These are phyloP conservation scores for Lithospermum erythrorhizon DNA, from an alignment of 257 asterid genomes.

Conservation along the genomic window DNA sequence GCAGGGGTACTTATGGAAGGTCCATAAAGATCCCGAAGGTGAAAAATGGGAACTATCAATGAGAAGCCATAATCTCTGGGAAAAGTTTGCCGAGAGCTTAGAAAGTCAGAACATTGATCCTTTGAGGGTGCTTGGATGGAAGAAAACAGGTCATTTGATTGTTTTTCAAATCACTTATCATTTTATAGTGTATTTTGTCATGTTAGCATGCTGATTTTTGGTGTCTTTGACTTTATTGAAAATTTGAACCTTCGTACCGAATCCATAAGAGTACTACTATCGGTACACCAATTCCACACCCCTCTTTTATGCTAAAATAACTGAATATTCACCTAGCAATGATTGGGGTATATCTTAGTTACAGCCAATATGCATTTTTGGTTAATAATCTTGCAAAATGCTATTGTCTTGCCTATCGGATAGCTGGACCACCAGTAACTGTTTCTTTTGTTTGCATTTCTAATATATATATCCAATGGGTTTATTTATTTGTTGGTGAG, in stretches of 20 bases:
- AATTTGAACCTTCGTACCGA: too few relatives aligned
- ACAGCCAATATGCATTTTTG: background rate
- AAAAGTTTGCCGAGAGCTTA: constrained; percentile 46
- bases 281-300: background rate
- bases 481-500: background rate
- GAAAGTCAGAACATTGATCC: constrained; percentile 66
- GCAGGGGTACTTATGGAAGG: constrained; percentile 96
- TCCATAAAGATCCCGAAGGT: constrained; percentile 57
- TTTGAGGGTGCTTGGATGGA: constrained; percentile 70
- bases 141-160: constrained; percentile 55
- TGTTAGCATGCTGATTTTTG: background rate
- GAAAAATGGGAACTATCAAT: constrained; percentile 76
- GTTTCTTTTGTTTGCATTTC: background rate
- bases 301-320: background rate
- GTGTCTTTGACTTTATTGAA: too few relatives aligned
- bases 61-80: constrained; percentile 84
- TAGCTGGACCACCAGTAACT: background rate
- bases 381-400: background rate
- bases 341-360: background rate
- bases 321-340: background rate
- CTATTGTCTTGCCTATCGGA: background rate
- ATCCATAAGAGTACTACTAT: background rate
- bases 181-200: too few relatives aligned
- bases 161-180: background rate
- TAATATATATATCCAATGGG: too few relatives aligned